phyloP scores from a whole-genome alignment of 2,329 filamentous ascomycete species.

The Sclerotinia subarctica region DNA sequence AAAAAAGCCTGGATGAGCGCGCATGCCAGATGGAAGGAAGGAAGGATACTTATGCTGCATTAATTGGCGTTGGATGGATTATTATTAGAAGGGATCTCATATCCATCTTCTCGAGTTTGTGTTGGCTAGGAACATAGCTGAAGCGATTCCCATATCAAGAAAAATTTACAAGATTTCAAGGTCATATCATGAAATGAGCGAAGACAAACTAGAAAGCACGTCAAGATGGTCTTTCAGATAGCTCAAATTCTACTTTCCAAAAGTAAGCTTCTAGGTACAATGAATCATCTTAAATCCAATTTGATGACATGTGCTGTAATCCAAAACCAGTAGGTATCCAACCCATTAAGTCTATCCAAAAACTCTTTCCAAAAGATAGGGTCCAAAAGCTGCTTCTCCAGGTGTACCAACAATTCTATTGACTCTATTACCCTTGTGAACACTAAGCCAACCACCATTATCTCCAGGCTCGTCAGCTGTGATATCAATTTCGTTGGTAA shows the following conservation, averaged over 20 bases:
- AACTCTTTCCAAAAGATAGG: slow-evolving; percentile 61
- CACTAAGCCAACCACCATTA: slow-evolving; percentile 71
- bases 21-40: not conserved
- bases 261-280: not conserved
- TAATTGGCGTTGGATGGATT: slow-evolving; percentile 18
- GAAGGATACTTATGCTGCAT: slow-evolving; percentile 10
- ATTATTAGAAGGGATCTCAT: not conserved
- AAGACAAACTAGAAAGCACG: not conserved
- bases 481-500: slow-evolving; percentile 45
- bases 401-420: slow-evolving; percentile 69
- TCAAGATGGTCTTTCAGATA: not conserved
- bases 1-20: not conserved
- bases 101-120: not conserved
- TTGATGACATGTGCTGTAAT: slow-evolving; percentile 12
- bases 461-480: slow-evolving; percentile 65
- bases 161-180: slow-evolving; percentile 1
- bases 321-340: not conserved
- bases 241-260: not conserved
- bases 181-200: not conserved
- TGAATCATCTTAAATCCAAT: not conserved
- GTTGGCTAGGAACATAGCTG: not conserved
- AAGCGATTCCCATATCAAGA: not conserved
- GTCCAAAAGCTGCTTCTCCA: slow-evolving; percentile 64
- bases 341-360: slow-evolving; percentile 29
- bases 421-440: slow-evolving; percentile 73